Evolutionary conservation across 1,284 basidiomycete species (phyloP), one percentile per base, ranked within the genome.

Genomic region (Entoloma clypeatum): DNA sequence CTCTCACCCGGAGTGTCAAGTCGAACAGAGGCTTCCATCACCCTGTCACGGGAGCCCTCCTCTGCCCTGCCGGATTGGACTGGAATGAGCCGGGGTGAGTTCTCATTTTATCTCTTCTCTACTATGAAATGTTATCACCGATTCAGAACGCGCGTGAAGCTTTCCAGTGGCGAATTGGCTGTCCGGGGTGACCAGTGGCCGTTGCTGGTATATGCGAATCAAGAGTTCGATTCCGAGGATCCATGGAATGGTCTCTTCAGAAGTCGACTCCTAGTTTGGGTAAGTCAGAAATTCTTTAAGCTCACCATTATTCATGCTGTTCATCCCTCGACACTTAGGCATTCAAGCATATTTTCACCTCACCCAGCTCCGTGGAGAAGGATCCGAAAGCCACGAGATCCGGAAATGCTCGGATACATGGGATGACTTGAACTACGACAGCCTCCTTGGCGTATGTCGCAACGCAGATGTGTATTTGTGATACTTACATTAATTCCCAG

Each of bases 1-100:
- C 39, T 5, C 43, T 45, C 22, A 35, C 43, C 11, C 11, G 26
- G 16, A 41, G 41, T 36, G 36, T 43, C 36, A 43, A 43, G 19
- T 28, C 28, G 22, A 35, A 37, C 23, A 17, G 35, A 10, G 35
- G 34, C n/a, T 43, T 26, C 23, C 35, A 37, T 26, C 41, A 43
- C 19, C 24, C 34, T n/a, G 21, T 26, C 25, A 43, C 41, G 13
- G 35, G 41, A 7, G 18, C 34, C 13, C 34, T 43, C 14, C 36
- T 43, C 11, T 43, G 41, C 13, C 35, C 41, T 9, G 19, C 36
- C 7, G 30, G 37, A 31, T 32, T 39, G 14, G 40, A 40, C 17
- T 40, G 38, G 38, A 32, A 23, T 9, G 22, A 40, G n/a, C 27
- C 29, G 21, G 38, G 23, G 38, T 40, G 14, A 21, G 38, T 31